phyloP scores from a whole-genome alignment of 2,329 filamentous ascomycete species.

The Septoria linicola region DNA sequence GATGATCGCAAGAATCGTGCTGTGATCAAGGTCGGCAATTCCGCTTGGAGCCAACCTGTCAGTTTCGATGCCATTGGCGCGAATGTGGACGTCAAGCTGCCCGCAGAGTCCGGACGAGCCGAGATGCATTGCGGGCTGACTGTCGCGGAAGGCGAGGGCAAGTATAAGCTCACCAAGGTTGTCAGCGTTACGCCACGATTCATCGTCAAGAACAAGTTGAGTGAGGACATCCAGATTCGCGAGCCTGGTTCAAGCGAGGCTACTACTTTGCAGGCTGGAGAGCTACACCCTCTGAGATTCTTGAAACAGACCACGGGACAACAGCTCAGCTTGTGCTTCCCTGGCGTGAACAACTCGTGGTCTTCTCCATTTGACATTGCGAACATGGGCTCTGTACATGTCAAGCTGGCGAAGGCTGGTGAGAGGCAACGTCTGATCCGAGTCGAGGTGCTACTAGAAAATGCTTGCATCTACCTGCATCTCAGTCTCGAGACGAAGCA shows the following conservation, averaged over 20 bases:
- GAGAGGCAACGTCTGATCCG: slow-evolving; percentile 86
- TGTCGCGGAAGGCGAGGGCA: slow-evolving; percentile 86
- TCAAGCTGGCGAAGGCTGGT: slow-evolving; percentile 88
- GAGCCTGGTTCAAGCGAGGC: slow-evolving; percentile 89
- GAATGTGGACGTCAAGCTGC: slow-evolving; percentile 80
- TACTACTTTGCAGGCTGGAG: slow-evolving; percentile 72
- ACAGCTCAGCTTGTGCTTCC: slow-evolving; percentile 88
- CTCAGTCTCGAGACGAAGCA: slow-evolving; percentile 88
- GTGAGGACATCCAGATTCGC: slow-evolving; percentile 82
- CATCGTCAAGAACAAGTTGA: slow-evolving; percentile 88
- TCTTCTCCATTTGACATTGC: slow-evolving; percentile 97
- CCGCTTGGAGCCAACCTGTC: slow-evolving; percentile 94
- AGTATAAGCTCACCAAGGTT: slow-evolving; percentile 96
- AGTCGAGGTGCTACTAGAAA: slow-evolving; percentile 86
- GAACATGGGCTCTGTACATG: slow-evolving; percentile 84
- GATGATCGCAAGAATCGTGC: slow-evolving; percentile 91
- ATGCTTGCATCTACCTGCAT: slow-evolving; percentile 89
- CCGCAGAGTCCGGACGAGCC: slow-evolving; percentile 65
- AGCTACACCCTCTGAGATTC: slow-evolving; percentile 84
- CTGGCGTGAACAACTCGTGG: slow-evolving; percentile 95
- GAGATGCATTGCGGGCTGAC: slow-evolving; percentile 92
- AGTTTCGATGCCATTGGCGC: slow-evolving; percentile 98
- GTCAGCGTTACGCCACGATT: slow-evolving; percentile 91
- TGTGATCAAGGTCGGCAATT: slow-evolving; percentile 81
- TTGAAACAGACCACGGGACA: slow-evolving; percentile 79